Evolutionary conservation across 129 eudicot genomes (phyloP), one percentile per base, ranked within the genome.

Genomic region (Artemisia annua): DNA sequence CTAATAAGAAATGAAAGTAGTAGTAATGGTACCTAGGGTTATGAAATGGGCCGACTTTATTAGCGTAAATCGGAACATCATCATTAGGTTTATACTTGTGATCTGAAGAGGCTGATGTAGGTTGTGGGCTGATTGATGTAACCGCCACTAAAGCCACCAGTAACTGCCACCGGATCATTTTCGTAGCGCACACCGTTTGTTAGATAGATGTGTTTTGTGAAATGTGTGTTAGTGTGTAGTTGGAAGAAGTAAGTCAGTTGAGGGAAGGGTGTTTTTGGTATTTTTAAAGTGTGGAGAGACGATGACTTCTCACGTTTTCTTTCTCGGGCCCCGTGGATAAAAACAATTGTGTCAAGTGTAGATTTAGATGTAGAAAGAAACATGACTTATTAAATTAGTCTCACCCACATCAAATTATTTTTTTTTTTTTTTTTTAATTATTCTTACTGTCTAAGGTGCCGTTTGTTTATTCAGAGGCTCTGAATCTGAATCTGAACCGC

Each of bases 11-110:
- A 15, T 52, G 17, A 52, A 52, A 12, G 4, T 15, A 52, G 1
- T 51, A 3, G 12, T 49, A 1, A 3, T 4, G 1, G 22, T 20
- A 90, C 98, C 98, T 93, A 67, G 97, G 98, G 79, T 93, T 93
- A 43, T 86, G 97, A 66, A 89, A 93, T 49, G 98, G 98, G 56
- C 95, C 97, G 63, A 90, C 91, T 77, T 93, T 93, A 75, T 89
- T 90, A 13, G 92, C 97, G 63, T 89, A 90, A 19, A 93, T 84
- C 13, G 98, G 97, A 17, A 93, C 98, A 28, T 79, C 69, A 9
- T 89, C 98, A 2, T 78, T 80, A 32, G 73, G 62, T 70, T 89
- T 93, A 83, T 87, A 93, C 63, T 83, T 85, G 66, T 93, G 98
- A 80, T 87, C 82, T 8, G 98, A 89, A 2, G 78, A 87, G 59